Percentiles rank a stretch among this genome's conserved stretches.
Conservation (phyloP, 352 stramenopile species). For the Pythium guiyangense region DNA sequence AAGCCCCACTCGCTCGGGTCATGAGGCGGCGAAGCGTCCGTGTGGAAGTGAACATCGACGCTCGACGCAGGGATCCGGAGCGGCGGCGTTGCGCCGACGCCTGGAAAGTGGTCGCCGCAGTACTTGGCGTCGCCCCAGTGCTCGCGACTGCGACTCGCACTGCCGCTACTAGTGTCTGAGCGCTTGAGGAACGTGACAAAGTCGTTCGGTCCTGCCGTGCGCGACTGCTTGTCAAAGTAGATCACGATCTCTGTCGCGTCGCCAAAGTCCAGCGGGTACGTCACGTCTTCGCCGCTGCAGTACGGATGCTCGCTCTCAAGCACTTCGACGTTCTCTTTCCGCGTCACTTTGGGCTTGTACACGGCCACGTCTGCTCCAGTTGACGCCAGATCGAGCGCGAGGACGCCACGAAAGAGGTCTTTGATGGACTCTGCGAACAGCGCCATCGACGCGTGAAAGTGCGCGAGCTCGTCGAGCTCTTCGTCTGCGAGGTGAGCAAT, state of each 20-base stretch:
- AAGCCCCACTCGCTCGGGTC: conserved; percentile 70
- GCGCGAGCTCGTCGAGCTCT: conserved; percentile 25
- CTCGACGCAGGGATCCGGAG: conserved; percentile 56
- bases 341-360: conserved; percentile 43
- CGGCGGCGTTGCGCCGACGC: conserved; percentile 42
- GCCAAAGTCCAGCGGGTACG: conserved; percentile 57
- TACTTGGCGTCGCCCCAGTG: conserved; percentile 79
- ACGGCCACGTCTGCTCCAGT: not conserved
- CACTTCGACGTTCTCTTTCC: conserved; percentile 72
- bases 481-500: conserved; percentile 41
- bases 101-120: conserved; percentile 65
- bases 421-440: conserved; percentile 26
- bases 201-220: conserved; percentile 66
- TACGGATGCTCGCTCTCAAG: conserved; percentile 80
- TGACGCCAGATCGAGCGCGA: conserved; percentile 16
- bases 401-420: conserved; percentile 21
- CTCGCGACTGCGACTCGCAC: conserved; percentile 9
- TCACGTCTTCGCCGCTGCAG: conserved; percentile 47
- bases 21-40: conserved; percentile 31
- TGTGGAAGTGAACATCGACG: conserved; percentile 74
- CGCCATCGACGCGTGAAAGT: conserved; percentile 33
- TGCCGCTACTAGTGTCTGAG: conserved; percentile 9
- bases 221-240: conserved; percentile 74
- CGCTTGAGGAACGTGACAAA: conserved; percentile 78
- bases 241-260: conserved; percentile 70